These are phyloP conservation scores for Penicillium steckii DNA, from an alignment of 495 filamentous ascomycete species.

Conservation along the genomic window DNA sequence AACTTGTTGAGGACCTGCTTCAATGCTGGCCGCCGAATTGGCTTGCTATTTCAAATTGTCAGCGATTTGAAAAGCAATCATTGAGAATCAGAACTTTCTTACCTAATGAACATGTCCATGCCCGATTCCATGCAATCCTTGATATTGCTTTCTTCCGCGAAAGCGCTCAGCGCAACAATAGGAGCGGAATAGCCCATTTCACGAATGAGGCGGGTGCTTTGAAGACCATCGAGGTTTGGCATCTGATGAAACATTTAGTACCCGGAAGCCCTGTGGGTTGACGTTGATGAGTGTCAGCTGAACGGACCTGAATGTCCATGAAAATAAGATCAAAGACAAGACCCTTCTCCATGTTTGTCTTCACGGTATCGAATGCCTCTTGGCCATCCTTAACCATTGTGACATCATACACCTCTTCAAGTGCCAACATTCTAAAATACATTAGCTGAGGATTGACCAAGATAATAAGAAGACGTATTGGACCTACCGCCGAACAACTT, in stretches of 20 bases:
- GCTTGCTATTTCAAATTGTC: slow-evolving; percentile 56
- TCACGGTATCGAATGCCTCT: slow-evolving; percentile 83
- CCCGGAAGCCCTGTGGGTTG: neutral
- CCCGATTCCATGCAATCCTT: slow-evolving; percentile 77
- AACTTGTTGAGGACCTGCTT: slow-evolving; percentile 79
- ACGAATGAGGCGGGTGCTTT: slow-evolving; percentile 84
- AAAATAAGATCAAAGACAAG: slow-evolving; percentile 81
- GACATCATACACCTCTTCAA: slow-evolving; percentile 72
- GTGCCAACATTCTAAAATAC: slow-evolving; percentile 54
- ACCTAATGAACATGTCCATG: slow-evolving; percentile 68
- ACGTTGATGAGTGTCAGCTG: neutral
- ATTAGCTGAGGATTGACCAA: neutral
- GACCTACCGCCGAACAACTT: slow-evolving; percentile 68
- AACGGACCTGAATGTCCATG: slow-evolving; percentile 71
- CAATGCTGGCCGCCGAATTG: slow-evolving; percentile 76
- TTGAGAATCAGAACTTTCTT: neutral
- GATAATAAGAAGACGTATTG: neutral
- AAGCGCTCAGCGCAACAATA: slow-evolving; percentile 89
- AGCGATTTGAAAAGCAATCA: neutral
- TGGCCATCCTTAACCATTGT: slow-evolving; percentile 84
- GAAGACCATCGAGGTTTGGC: slow-evolving; percentile 87
- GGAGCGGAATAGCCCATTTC: slow-evolving; percentile 84
- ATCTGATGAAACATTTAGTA: slow-evolving; percentile 50
- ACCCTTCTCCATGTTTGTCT: slow-evolving; percentile 71
- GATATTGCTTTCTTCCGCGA: slow-evolving; percentile 86